Evolutionary conservation across 495 filamentous ascomycete genomes (phyloP), one percentile per base, ranked within the genome.

Genomic region (Penicillium fimorum): DNA sequence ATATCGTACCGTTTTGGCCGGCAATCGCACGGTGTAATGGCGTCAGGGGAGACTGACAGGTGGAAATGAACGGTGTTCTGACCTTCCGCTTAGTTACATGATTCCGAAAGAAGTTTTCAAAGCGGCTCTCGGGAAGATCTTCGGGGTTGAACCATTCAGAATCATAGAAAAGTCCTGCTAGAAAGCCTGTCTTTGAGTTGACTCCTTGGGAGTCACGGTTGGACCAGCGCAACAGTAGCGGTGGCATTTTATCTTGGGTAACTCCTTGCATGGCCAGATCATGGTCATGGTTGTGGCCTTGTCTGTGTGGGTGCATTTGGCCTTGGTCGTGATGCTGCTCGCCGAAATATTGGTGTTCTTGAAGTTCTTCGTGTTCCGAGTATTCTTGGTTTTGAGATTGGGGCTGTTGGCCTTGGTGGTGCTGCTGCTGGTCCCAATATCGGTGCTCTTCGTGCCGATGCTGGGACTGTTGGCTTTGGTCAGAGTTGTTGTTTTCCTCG

Each of bases 51-150:
- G 60, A 56, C 0, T 17, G 42, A 6, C 58, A 69, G 0, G 68
- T 65, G 0, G 75, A 78, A 7, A 78, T 74, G 15, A 77, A 75
- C 0, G 75, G 75, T 0, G 67, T 59, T 0, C 46, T 44, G 2
- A 55, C 33, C 1, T 55, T 29, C 9, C 55, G 27, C 13, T 57
- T 69, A 0, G 55, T 51, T 0, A 70, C 62, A 56, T 77, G 75
- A 2, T 50, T 62, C 3, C 42, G 38, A 18, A 77, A 54, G 8
- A 55, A 56, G 0, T 55, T 10, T 0, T 68, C 22, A 33, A 74
- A 75, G 4, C 65, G 47, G 0, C 51, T 27, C 1, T 53, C 11
- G 0, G 56, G 13, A 8, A 71, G 30, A 3, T 65, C 46, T 8
- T 65, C 43, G 0, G 69, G 64, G 1, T 47, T 37, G n/a, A 61